Evolutionary conservation across 2,329 filamentous ascomycete genomes (phyloP), one percentile per base, ranked within the genome.

Genomic region (Nigrospora osmanthi): DNA sequence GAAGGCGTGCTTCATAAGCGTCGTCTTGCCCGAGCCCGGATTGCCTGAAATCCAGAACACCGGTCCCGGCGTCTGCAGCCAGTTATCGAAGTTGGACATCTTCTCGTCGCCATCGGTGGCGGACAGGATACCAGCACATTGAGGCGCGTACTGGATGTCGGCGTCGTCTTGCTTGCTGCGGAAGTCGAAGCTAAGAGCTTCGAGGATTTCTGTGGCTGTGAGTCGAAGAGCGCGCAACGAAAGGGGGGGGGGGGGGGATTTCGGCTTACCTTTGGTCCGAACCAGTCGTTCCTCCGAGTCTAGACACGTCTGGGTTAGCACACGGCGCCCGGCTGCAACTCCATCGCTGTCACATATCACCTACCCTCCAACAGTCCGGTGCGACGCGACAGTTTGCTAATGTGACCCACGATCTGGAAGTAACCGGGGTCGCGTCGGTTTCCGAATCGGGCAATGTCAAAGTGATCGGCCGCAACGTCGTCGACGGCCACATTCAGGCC

Each of bases 11-110:
- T 50, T 53, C 37, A 51, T 47, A n/a, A 51, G 40, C 4, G 51
- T 53, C 15, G 47, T 51, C 43, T 54, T 54, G 5, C 51, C 51
- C 19, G 49, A 49, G 3, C 52, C 52, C 17, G 52, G 35, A 30
- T 50, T 49, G 12, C 52, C 52, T 11, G 39, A 47, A 33, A 54
- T 50, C 50, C 50, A 55, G 38, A 52, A 55, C 3, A 50, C 34
- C 4, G 43, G 11, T 6, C 45, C 44, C 23, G 50, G 46, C 30
- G 16, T 10, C 14, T 42, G 34, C 4, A 54, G 42, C 52, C 52
- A 53, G 32, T 38, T 34, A 28, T 46, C n/a, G 39, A 46, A 46
- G 7, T 9, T 33, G 5, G 44, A 46, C 2, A 32, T 4, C 3
- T 11, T 19, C 15, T 42, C 36, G 23, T 32, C 19, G 19, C 35